These are phyloP conservation scores for Scytalidium sp. DNA, from an alignment of 2,329 filamentous ascomycete species.

Conservation along the genomic window DNA sequence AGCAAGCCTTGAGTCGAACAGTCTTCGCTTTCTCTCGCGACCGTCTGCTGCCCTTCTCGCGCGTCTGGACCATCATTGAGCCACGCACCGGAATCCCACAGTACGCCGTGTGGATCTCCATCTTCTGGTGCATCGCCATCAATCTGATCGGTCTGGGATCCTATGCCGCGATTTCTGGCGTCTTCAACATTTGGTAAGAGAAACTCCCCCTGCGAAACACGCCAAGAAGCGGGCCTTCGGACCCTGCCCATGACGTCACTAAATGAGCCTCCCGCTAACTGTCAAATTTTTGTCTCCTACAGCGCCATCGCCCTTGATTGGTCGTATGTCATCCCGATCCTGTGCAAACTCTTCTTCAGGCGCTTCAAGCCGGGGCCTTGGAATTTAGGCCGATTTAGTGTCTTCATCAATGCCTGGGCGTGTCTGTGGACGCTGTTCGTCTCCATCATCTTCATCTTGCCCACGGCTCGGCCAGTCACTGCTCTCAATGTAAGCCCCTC, in stretches of 20 bases:
- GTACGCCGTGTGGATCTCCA: constrained; percentile 53
- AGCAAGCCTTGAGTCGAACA: constrained; percentile 48
- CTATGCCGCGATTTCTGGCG: constrained; percentile 48
- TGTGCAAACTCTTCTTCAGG: constrained; percentile 47
- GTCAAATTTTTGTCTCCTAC: background rate
- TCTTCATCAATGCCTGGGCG: constrained; percentile 43
- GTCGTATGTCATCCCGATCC: constrained; percentile 54
- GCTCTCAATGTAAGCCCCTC: constrained; percentile 37
- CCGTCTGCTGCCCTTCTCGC: constrained; percentile 43
- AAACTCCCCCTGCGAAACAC: background rate
- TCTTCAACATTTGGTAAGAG: constrained; percentile 45
- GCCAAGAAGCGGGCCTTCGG: background rate
- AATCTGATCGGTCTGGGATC: constrained; percentile 57
- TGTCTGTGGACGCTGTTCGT: constrained; percentile 51
- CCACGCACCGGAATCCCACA: constrained; percentile 47
- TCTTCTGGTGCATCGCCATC: constrained; percentile 52
- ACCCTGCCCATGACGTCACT: background rate
- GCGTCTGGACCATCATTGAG: constrained; percentile 47
- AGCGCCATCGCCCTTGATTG: constrained; percentile 51
- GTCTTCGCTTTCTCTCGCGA: constrained; percentile 55
- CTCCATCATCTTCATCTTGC: constrained; percentile 51
- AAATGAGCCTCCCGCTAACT: background rate
- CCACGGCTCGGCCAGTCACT: constrained; percentile 43
- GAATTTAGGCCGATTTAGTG: constrained; percentile 42
- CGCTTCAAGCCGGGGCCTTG: constrained; percentile 50